phyloP scores from a whole-genome alignment of 1,284 basidiomycete species.

The Heterobasidion annosum region DNA sequence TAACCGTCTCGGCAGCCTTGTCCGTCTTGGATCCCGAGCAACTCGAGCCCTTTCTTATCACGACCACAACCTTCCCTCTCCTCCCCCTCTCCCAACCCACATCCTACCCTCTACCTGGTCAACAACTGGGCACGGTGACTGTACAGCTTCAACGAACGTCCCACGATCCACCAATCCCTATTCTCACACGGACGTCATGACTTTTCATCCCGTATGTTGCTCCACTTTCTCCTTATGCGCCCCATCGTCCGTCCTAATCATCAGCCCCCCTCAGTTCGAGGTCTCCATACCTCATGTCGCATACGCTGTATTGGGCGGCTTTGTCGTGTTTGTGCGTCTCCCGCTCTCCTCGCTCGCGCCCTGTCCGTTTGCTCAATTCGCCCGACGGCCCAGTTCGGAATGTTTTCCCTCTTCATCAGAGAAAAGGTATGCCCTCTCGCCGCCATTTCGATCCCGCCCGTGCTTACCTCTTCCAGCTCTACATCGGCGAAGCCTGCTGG shows the following conservation, averaged over 20 bases:
- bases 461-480: slow-evolving; percentile 41
- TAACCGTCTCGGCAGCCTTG: background rate
- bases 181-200: background rate
- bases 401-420: slow-evolving; percentile 90
- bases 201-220: background rate
- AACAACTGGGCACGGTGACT: background rate
- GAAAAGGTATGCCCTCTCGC: slow-evolving; percentile 54
- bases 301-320: slow-evolving; percentile 81
- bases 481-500: slow-evolving; percentile 95
- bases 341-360: background rate
- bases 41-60: background rate
- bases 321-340: slow-evolving; percentile 61
- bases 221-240: slow-evolving; percentile 5
- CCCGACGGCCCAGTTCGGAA: slow-evolving; percentile 62
- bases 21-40: background rate
- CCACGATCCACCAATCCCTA: no score
- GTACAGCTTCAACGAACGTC: background rate
- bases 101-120: background rate
- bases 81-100: background rate
- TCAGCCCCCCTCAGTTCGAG: slow-evolving; percentile 41
- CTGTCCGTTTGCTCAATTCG: background rate
- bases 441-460: background rate
- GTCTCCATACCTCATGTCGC: slow-evolving; percentile 63
- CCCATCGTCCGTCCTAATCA: background rate
- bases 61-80: background rate